Percentiles rank a stretch among this genome's conserved stretches.
Conservation (phyloP, 768 basidiomycete species). For the Sporobolomyces phaffii region DNA sequence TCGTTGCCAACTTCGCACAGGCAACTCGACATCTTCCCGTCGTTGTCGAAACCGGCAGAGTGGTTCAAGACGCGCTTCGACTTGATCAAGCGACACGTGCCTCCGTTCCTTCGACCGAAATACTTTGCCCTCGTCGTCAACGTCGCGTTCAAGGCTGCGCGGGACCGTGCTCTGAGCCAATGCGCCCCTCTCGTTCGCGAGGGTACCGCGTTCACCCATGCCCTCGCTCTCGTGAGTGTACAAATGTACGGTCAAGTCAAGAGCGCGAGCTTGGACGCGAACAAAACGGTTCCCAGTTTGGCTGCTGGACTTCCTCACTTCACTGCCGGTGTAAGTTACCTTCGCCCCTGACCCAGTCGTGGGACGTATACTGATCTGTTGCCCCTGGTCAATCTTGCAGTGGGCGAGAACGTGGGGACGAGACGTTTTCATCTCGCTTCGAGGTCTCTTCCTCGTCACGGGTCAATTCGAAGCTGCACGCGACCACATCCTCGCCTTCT, state of each 20-base stretch:
- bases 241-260: slow-evolving; percentile 82
- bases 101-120: slow-evolving; percentile 87
- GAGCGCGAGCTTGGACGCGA: slow-evolving; percentile 74
- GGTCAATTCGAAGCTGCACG: slow-evolving; percentile 79
- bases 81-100: slow-evolving; percentile 63
- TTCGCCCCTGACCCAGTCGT: neutral
- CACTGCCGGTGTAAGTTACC: slow-evolving; percentile 53
- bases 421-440: slow-evolving; percentile 48
- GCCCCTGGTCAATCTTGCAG: too few relatives aligned
- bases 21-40: slow-evolving; percentile 58
- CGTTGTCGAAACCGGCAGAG: slow-evolving; percentile 61
- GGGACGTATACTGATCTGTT: too few relatives aligned
- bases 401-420: slow-evolving; percentile 99
- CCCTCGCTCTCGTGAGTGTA: slow-evolving; percentile 64
- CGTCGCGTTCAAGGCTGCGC: slow-evolving; percentile 85
- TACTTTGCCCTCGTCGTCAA: slow-evolving; percentile 89
- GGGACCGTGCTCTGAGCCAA: slow-evolving; percentile 74
- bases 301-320: slow-evolving; percentile 97
- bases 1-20: slow-evolving; percentile 37
- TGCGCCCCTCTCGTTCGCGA: slow-evolving; percentile 76
- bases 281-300: slow-evolving; percentile 64
- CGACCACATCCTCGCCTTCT: slow-evolving; percentile 85
- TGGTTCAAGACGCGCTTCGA: slow-evolving; percentile 91
- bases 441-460: slow-evolving; percentile 83
- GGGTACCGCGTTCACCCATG: slow-evolving; percentile 83